A percentile compares a stretch with the other conserved stretches of the same genome.
phyloP scores from a whole-genome alignment of 2,329 filamentous ascomycete species.

The Hymenoscyphus scutula region DNA sequence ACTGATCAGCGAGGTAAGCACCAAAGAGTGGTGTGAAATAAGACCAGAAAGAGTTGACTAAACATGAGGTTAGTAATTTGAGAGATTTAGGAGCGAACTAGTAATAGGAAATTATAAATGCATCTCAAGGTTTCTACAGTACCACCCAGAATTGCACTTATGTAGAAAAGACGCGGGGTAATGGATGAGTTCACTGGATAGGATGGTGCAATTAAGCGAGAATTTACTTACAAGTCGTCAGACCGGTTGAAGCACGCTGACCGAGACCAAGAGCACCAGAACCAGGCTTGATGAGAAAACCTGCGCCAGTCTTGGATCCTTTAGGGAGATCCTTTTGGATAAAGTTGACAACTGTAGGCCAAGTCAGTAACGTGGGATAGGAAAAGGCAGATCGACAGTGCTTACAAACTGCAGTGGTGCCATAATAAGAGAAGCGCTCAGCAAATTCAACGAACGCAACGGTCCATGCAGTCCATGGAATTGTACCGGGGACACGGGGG shows the following conservation, averaged over 20 bases:
- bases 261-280: conserved; percentile 45
- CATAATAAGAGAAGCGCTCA: conserved; percentile 64
- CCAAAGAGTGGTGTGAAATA: conserved; percentile 46
- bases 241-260: conserved; percentile 47
- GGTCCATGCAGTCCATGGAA: conserved; percentile 37
- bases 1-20: conserved; percentile 55
- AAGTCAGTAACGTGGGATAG: neutral
- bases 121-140: neutral
- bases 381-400: neutral
- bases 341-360: conserved; percentile 46
- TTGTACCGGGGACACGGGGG: conserved; percentile 54
- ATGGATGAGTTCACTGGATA: neutral
- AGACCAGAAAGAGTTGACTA: conserved; percentile 37
- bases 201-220: neutral
- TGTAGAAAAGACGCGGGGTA: too few relatives aligned
- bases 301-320: conserved; percentile 44
- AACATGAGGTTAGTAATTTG: neutral
- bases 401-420: conserved; percentile 58
- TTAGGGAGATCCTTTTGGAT: conserved; percentile 46
- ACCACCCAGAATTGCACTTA: neutral
- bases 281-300: conserved; percentile 33
- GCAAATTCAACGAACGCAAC: conserved; percentile 62
- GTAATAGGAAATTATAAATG: neutral
- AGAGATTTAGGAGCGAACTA: too few relatives aligned
- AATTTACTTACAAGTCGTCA: conserved; percentile 45